Evolutionary conservation across 768 basidiomycete genomes (phyloP).

Genomic region (Panus rudis): DNA sequence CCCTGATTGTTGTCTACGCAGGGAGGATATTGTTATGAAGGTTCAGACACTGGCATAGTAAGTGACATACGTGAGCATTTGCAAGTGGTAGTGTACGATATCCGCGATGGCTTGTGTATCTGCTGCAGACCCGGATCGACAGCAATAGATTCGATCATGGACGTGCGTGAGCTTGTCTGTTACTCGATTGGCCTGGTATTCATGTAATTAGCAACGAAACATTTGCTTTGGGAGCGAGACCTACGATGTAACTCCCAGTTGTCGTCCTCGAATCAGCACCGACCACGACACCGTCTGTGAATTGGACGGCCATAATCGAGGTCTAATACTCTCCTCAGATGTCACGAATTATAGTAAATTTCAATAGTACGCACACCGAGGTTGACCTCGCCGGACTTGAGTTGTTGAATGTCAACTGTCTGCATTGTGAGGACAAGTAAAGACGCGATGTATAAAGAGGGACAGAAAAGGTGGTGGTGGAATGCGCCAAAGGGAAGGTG

Average conservation of each 20-base stretch:
- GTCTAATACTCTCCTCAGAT: slow-evolving; percentile 46
- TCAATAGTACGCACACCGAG: slow-evolving; percentile 70
- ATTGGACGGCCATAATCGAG: slow-evolving; percentile 99
- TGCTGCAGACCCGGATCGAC: slow-evolving; percentile 95
- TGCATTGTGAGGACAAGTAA: slow-evolving; percentile 26
- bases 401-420: slow-evolving; percentile 71
- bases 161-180: slow-evolving; percentile 97
- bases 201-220: background rate
- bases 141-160: slow-evolving; percentile 98
- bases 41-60: background rate
- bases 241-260: slow-evolving; percentile 91
- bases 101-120: slow-evolving; percentile 98
- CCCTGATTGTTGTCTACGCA: slow-evolving; percentile 49
- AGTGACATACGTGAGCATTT: slow-evolving; percentile 57
- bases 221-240: slow-evolving; percentile 16
- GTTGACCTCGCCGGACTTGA: slow-evolving; percentile 95
- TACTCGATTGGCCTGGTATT: slow-evolving; percentile 85
- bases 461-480: slow-evolving; percentile 13
- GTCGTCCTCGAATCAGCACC: slow-evolving; percentile 98
- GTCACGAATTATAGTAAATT: background rate
- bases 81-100: slow-evolving; percentile 75
- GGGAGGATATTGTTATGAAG: background rate
- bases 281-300: slow-evolving; percentile 89
- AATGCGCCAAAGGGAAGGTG: slow-evolving; percentile 9
- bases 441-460: slow-evolving; percentile 19